Evolutionary conservation across 106 monocot species (phyloP).

Genomic region (Platanthera guangdongensis): DNA sequence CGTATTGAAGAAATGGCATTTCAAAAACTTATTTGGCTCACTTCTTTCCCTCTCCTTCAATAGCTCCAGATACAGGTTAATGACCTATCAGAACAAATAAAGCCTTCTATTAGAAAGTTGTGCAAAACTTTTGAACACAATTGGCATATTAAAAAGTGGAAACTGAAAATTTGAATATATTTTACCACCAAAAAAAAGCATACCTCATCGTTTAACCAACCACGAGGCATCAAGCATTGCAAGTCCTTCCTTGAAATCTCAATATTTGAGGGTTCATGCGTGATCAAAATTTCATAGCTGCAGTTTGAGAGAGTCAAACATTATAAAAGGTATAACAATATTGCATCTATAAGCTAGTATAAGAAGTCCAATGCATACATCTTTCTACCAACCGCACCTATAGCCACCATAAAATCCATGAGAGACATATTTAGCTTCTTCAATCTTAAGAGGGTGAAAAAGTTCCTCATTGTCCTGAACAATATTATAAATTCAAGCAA

Average conservation of each 20-base stretch:
- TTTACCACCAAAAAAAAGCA: not conserved
- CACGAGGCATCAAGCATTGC: conserved; percentile 59
- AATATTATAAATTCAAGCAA: not conserved
- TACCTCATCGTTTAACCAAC: conserved; percentile 98
- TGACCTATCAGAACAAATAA: conserved; percentile 50
- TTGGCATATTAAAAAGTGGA: not conserved
- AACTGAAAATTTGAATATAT: not conserved
- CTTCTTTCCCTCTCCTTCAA: conserved; percentile 92
- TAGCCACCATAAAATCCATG: conserved; percentile 30
- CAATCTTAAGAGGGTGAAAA: conserved; percentile 63
- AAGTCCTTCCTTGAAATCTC: conserved; percentile 72
- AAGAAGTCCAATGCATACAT: not conserved
- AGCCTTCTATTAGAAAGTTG: not conserved
- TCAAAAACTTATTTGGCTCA: conserved; percentile 59
- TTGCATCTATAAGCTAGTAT: not conserved
- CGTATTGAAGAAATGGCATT: conserved; percentile 94
- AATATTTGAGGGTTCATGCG: conserved; percentile 71
- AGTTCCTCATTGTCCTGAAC: conserved; percentile 34
- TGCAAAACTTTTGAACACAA: not conserved
- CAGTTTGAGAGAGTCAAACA: conserved; percentile 2
- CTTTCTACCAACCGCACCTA: conserved; percentile 29
- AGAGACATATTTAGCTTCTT: conserved; percentile 44
- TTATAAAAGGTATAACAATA: not conserved
- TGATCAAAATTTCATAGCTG: conserved; percentile 44
- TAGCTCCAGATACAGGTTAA: conserved; percentile 86